A percentile compares a stretch with the other conserved stretches of the same genome.
Conservation (phyloP, 2,329 filamentous ascomycete species). For the Neofusicoccum ribis region DNA sequence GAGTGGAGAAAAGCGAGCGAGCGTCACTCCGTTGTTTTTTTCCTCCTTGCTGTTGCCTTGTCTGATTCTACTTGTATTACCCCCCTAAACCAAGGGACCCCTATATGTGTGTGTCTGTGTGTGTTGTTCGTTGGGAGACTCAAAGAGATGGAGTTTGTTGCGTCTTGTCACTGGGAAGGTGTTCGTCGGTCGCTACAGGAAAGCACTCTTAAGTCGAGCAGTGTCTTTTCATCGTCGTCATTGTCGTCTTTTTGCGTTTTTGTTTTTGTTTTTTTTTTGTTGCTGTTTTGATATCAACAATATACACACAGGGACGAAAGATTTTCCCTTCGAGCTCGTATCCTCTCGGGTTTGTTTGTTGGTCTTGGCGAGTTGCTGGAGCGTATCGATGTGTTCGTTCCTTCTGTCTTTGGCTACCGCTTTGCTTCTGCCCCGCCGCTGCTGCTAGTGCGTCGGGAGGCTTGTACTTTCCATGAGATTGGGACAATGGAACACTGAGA, state of each 20-base stretch:
- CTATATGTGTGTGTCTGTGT: neutral
- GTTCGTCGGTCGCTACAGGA: neutral
- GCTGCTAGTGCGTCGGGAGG: too few species aligned
- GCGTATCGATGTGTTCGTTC: too few species aligned
- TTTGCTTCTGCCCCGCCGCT: too few species aligned
- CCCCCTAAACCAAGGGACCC: neutral
- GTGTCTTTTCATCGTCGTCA: neutral
- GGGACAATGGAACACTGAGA: too few species aligned
- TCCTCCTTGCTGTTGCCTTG: neutral
- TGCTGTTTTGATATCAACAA: neutral
- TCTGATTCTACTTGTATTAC: neutral
- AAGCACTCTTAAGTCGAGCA: neutral
- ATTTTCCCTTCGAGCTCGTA: neutral
- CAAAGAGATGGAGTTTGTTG: neutral
- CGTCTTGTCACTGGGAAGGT: neutral
- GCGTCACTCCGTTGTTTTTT: neutral
- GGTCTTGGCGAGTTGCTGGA: neutral
- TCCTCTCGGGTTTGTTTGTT: neutral
- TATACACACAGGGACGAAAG: neutral
- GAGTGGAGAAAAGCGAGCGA: neutral
- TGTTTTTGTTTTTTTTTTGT: too few species aligned
- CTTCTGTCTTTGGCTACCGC: too few species aligned
- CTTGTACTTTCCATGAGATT: too few species aligned
- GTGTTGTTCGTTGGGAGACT: neutral
- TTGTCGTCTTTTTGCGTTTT: too few species aligned